These are phyloP conservation scores for Coix lacrymajobi DNA, from an alignment of 176 grass and related monocot species.

Conservation along the genomic window DNA sequence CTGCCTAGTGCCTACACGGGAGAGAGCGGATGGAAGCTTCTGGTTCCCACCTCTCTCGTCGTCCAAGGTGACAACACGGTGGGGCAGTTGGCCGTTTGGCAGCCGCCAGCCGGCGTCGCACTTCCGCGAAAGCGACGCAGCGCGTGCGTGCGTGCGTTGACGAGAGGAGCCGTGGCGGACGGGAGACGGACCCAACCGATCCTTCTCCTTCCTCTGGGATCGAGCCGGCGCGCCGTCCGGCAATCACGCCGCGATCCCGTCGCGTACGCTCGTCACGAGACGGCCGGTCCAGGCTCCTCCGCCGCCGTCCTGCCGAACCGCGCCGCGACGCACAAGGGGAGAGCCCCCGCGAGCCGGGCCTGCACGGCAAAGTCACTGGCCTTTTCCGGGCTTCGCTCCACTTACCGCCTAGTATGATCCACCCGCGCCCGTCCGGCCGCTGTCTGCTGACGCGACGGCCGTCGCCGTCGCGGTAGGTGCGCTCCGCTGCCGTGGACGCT, in stretches of 20 bases:
- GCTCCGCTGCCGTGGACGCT: conserved; percentile 1
- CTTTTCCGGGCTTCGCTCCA: neutral
- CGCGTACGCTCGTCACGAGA: neutral
- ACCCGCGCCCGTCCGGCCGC: neutral
- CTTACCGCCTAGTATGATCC: neutral
- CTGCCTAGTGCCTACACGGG: too few relatives aligned
- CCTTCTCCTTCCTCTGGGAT: neutral
- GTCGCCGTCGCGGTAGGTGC: neutral
- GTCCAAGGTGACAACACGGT: neutral
- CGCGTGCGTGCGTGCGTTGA: neutral
- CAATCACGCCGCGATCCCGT: neutral
- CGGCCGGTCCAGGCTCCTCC: neutral
- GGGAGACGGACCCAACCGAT: neutral
- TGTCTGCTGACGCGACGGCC: neutral
- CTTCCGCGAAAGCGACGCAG: conserved; percentile 13
- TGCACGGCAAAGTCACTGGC: neutral
- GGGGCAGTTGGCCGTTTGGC: conserved; percentile 6
- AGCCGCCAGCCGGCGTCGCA: neutral
- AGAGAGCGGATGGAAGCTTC: neutral
- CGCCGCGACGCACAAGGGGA: neutral
- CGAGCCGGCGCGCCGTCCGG: neutral
- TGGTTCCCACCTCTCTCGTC: neutral
- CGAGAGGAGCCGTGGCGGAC: neutral
- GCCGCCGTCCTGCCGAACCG: neutral
- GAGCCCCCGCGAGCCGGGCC: neutral